These are phyloP conservation scores for Pestalotiopsis sp. DNA, from an alignment of 2,329 filamentous ascomycete species.

Conservation along the genomic window DNA sequence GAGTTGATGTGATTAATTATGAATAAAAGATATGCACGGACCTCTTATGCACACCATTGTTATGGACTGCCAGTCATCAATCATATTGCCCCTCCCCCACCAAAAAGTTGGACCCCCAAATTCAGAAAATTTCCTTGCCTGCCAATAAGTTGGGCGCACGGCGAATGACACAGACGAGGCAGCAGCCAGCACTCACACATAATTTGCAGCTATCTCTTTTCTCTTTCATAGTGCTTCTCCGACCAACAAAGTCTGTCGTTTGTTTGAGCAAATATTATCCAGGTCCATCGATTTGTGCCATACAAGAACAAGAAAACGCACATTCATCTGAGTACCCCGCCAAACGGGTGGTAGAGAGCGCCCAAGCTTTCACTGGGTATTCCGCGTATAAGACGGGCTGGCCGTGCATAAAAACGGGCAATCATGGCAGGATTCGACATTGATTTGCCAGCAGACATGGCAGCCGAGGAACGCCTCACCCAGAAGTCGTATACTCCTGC, in stretches of 20 bases:
- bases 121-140: conserved; percentile 7
- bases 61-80: neutral
- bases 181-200: neutral
- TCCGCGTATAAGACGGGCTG: neutral
- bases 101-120: conserved; percentile 7
- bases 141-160: neutral
- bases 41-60: neutral
- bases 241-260: no score
- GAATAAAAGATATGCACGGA: neutral
- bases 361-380: no score
- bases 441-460: conserved; percentile 5
- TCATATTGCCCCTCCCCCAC: conserved; percentile 16
- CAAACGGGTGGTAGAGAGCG: neutral
- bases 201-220: neutral
- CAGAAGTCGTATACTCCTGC: conserved; percentile 3
- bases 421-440: conserved; percentile 9
- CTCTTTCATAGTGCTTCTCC: no score
- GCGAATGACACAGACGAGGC: neutral
- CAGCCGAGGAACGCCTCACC: neutral
- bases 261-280: no score
- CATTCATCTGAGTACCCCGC: neutral
- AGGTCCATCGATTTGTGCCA: no score
- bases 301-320: neutral
- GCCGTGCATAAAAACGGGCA: neutral
- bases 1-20: neutral